Evolutionary conservation across 305 asterid species (phyloP), one percentile per base, ranked within the genome.

Genomic region (Caryopteris hybrid): DNA sequence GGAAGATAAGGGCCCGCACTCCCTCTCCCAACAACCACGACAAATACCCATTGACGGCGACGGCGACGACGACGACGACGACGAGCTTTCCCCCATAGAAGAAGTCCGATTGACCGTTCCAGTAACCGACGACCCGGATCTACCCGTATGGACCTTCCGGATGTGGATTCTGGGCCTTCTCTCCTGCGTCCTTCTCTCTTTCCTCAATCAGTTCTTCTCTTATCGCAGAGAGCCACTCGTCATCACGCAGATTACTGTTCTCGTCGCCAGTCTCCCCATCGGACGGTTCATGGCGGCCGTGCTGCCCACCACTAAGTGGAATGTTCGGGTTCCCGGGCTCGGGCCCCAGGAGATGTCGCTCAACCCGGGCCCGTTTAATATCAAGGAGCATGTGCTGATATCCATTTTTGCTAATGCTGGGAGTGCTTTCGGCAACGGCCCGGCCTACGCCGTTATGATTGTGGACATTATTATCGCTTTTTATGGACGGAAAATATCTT

Each of bases 331-430:
- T 0, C 79, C 76, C 10, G 57, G 79, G 62, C 1, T 67, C 51
- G 82, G 79, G 43, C 50, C 66, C 13, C 42, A 9, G 10, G 78
- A 68, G 46, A 55, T 86, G 60, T 66, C 86, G 0, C 80, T 86
- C 16, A 86, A 86, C 69, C 88, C 89, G 11, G 92, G 89, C 7
- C 92, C 92, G 41, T 86, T 86, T 53, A 86, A 86, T 65, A 73
- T 86, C 31, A 86, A 86, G 79, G 92, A 86, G 79, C 89, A 86
- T 43, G 92, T 86, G 18, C 77, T 86, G 54, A 86, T 86, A 8
- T 81, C 88, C 64, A 84, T 84, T 0, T 84, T 86, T 5, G 87
- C 89, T 0, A 84, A 86, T 17, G 87, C 88, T 1, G 89, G 86
- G 10, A 78, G 79, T 14, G 86, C 86, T 8, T 81, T 78, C 2